These are phyloP conservation scores for Cladosporium sp. DNA, from an alignment of 2,329 filamentous ascomycete species.

Conservation along the genomic window DNA sequence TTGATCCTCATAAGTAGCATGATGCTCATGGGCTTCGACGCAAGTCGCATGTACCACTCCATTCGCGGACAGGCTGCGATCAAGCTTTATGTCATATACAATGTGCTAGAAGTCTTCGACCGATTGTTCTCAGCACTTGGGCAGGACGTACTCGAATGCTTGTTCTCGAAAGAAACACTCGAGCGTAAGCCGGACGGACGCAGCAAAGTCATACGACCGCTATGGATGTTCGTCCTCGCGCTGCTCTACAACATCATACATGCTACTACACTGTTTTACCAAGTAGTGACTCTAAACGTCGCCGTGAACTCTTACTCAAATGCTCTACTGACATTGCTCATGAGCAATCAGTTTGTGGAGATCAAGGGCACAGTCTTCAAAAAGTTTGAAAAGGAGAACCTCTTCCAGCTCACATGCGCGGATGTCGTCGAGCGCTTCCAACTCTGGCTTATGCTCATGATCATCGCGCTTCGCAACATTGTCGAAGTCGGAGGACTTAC, in stretches of 20 bases:
- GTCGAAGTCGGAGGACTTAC: slow-evolving; percentile 90
- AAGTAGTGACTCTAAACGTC: slow-evolving; percentile 96
- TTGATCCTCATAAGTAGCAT: slow-evolving; percentile 83
- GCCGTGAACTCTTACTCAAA: slow-evolving; percentile 99
- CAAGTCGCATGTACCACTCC: slow-evolving; percentile 96
- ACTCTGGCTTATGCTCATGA: slow-evolving; percentile 93
- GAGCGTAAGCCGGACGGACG: slow-evolving; percentile 83
- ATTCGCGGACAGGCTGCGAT: slow-evolving; percentile 95
- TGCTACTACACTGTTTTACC: slow-evolving; percentile 86
- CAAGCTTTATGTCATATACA: slow-evolving; percentile 98
- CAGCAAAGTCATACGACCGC: slow-evolving; percentile 82
- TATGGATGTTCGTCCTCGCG: slow-evolving; percentile 87
- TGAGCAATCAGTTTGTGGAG: slow-evolving; percentile 98
- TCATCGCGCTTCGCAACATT: slow-evolving; percentile 93
- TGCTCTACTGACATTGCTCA: slow-evolving; percentile 80
- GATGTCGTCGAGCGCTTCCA: slow-evolving; percentile 97
- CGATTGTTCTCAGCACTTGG: slow-evolving; percentile 85
- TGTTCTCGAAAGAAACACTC: slow-evolving; percentile 89
- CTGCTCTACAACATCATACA: slow-evolving; percentile 85
- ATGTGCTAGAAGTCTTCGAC: slow-evolving; percentile 90
- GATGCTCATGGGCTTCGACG: slow-evolving; percentile 85
- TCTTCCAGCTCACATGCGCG: slow-evolving; percentile 94
- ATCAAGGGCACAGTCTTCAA: slow-evolving; percentile 99
- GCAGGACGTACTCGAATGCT: slow-evolving; percentile 92
- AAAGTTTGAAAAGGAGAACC: slow-evolving; percentile 95